Base-by-base conservation (phyloP, 495 filamentous ascomycete species). In the Penicillium paxilli region DNA sequence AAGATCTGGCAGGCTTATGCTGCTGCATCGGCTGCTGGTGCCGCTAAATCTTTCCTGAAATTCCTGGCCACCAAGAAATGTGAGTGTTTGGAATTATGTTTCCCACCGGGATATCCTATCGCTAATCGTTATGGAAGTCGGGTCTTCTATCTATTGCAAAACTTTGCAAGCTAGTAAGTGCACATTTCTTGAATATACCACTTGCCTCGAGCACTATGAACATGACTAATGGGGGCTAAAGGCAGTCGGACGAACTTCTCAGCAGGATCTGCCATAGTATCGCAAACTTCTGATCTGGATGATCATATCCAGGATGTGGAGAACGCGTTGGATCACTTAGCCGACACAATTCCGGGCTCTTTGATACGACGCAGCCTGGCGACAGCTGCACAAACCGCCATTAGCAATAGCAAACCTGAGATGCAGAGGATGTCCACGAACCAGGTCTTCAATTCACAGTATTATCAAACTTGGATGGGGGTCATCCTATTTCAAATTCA, bases 1-100 rank as follows among this genome's bases (percentile, higher is more conserved):
- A 68, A 72, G 28, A 32, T 20, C 5, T 78, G 72, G 72, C 67
- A 77, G 38, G 24, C 24, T 0, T 72, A 69, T 54, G 59, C 69
- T 16, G 67, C 73, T 1, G 65, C 63, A 3, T 54, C 53, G 5
- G 69, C 66, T 4, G 71, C 72, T 12, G 11, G 30, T 32, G 30
- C 30, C 4, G n/a, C 30, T 12, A 32, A 32, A 14, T 32, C 30
- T 2, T 32, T 32, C n/a, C 30, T 32, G 30, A 14, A 32, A 14
- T 1, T 32, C n/a, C 30, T 32, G 30, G 30, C 30, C 2, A 32
- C 30, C 2, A 32, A 32, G 11, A 32, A 32, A 9, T 32, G 30
- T 32, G 30, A 32, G 30, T 12, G 10, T 32, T 14, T 2, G 4
- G 1, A 12, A 30, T n/a, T n/a, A n/a, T n/a, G n/a, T n/a, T n/a